These are phyloP conservation scores for Sextonia rubra DNA, from an alignment of 164 flowering plant species.

Conservation along the genomic window DNA sequence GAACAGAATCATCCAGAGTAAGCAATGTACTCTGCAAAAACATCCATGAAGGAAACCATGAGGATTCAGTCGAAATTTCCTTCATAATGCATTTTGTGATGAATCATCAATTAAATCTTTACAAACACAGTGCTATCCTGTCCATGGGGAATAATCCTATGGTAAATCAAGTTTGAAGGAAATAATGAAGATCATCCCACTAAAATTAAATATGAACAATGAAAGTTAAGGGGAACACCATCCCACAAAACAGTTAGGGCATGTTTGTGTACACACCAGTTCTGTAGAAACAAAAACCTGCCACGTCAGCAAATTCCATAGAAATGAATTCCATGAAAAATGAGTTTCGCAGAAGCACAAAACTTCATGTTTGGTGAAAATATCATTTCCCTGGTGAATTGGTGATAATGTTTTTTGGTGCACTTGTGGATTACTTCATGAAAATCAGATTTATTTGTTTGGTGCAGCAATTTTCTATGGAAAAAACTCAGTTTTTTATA, in stretches of 20 bases:
- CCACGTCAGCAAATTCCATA: too few relatives aligned
- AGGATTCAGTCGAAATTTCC: not conserved
- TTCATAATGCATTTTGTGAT: not conserved
- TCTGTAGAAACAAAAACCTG: too few relatives aligned
- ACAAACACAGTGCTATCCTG: not conserved
- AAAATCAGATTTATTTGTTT: too few relatives aligned
- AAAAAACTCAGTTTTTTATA: too few relatives aligned
- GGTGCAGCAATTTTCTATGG: too few relatives aligned
- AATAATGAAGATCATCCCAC: not conserved
- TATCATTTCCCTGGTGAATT: too few relatives aligned
- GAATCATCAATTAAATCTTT: not conserved
- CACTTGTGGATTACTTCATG: too few relatives aligned
- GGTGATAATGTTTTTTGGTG: too few relatives aligned
- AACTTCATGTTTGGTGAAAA: too few relatives aligned
- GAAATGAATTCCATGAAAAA: too few relatives aligned
- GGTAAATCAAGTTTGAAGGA: not conserved
- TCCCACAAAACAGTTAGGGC: not conserved
- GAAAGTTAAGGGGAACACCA: not conserved
- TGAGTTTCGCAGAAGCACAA: too few relatives aligned
- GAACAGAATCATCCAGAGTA: slow-evolving; percentile 75
- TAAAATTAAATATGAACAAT: not conserved
- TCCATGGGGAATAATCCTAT: not conserved
- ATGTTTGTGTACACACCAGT: too few relatives aligned
- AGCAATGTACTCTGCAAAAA: slow-evolving; percentile 70
- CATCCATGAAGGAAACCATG: slow-evolving; percentile 6